Base-by-base conservation (phyloP, 2,329 filamentous ascomycete genomes). In the Fusarium udum region DNA sequence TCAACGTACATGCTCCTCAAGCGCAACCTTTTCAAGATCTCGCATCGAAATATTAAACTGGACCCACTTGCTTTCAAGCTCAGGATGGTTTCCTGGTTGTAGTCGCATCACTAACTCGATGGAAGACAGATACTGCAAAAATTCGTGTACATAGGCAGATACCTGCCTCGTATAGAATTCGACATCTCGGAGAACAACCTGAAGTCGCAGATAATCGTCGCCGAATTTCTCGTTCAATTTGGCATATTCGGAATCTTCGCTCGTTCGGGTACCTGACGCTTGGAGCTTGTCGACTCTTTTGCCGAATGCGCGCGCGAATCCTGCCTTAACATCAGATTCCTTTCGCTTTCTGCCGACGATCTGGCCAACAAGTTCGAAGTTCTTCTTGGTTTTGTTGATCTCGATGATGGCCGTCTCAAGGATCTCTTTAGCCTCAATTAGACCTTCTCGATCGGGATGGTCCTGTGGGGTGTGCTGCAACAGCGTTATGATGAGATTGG, bases 351-450 rank as follows among this genome's bases (percentile, higher is more conserved):
- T 88, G 64, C 92, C 87, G 36, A 98, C 93, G 64, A 97, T 95
- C 82, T 97, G 93, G 8, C 94, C 95, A 31, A 98, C 93, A 52
- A 97, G 89, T 81, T 98, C 94, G 67, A 95, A 95, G 60, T 97
- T 95, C 84, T 95, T 97, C 85, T 98, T 98, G 61, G 95, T 92
- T 80, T 97, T 95, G 83, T 99, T 97, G 81, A 98, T 98, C 69
- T 95, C 93, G 60, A 93, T 89, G 28, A 93, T 90, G 15, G 95
- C 92, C 42, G 87, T 88, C 73, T 92, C 90, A 18, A 92, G 79
- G 8, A 83, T 81, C 4, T 83, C 83, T 71, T 87, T 87, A 39
- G 89, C 87, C 9, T 81, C 79, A 57, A 86, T 71, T 39, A 99
- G 87, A 14, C 89, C 85, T 32, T 87, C 85, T 68, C 92, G 89